Evolutionary conservation across 106 monocot genomes (phyloP), one percentile per base, ranked within the genome.

Genomic region (Platanthera zijinensis): DNA sequence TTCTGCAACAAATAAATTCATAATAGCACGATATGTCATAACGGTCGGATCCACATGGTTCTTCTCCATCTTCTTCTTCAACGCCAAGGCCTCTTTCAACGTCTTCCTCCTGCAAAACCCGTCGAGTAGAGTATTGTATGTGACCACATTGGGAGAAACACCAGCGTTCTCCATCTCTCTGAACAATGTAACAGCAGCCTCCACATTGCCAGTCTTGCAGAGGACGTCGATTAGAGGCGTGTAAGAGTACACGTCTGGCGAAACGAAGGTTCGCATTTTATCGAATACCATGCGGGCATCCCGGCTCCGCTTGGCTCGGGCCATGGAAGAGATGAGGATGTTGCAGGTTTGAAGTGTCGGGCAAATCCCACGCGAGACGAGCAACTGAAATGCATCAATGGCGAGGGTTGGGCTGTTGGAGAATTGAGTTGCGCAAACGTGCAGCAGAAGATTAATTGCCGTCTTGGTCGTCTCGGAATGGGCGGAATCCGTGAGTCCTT

Each of bases 101-200:
- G 80, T 89, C 57, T 66, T 74, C 5, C 71, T 83, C 86, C 87
- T 96, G 81, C 87, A 87, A n/a, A 96, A 76, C 18, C 93, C 93
- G 73, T 93, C 87, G 11, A 93, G 79, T 17, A 96, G 74, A 3
- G 76, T 89, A 83, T 96, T 96, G 79, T 89, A 96, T 5, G 96
- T 83, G 15, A 93, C 88, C 13, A 91, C 83, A 15, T 76, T 84
- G 0, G 90, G 86, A 32, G n/a, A 0, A 57, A 91, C 63, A 8
- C 89, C 87, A 0, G 57, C 10, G 8, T 74, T 85, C 74, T 86
- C 82, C 91, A 96, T 89, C 77, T 93, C 93, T 13, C 75, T 56
- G 48, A 96, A 89, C 72, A 93, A 14, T 54, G 10, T 45, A 52
- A 81, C 15, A 1, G 89, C 96, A 12, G 82, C 83, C 48, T 84